These are phyloP conservation scores for Volvox africanus DNA, from an alignment of 139 green algal genomes.

Conservation along the genomic window DNA sequence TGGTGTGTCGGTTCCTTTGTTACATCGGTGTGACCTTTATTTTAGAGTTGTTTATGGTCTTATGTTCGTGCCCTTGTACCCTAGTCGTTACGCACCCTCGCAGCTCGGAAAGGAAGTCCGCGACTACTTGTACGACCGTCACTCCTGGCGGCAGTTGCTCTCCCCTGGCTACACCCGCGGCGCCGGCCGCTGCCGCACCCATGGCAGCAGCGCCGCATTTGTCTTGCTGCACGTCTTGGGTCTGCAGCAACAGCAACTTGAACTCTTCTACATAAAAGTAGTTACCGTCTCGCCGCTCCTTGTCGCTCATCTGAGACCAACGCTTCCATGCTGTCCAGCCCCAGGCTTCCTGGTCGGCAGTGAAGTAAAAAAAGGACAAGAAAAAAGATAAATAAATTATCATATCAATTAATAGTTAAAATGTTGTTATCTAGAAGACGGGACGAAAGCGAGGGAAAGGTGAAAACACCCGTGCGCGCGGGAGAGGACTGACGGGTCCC, in stretches of 20 bases:
- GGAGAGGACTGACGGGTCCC: too few relatives aligned
- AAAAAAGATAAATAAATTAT: neutral
- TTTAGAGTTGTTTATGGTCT: too few relatives aligned
- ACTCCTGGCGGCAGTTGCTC: neutral
- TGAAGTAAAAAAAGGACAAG: neutral
- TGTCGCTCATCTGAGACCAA: neutral
- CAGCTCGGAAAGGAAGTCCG: conserved; percentile 7
- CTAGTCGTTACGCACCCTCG: neutral
- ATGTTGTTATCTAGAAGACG: too few relatives aligned
- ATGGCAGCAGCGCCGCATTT: neutral
- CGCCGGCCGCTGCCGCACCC: too few relatives aligned
- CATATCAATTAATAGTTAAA: neutral
- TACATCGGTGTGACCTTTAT: too few relatives aligned
- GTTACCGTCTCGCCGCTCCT: neutral
- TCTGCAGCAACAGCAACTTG: conserved; percentile 37
- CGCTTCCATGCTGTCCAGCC: conserved; percentile 13
- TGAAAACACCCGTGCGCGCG: too few relatives aligned
- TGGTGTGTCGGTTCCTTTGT: too few relatives aligned
- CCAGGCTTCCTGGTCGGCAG: neutral
- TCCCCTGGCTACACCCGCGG: neutral
- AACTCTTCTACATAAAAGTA: conserved; percentile 24
- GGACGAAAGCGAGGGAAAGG: too few relatives aligned
- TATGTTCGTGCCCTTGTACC: too few relatives aligned
- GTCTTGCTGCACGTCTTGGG: too few relatives aligned
- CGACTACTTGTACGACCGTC: neutral